Evolutionary conservation across 148 eudicot genomes (phyloP).

Genomic region (Amaranthus palmeri): DNA sequence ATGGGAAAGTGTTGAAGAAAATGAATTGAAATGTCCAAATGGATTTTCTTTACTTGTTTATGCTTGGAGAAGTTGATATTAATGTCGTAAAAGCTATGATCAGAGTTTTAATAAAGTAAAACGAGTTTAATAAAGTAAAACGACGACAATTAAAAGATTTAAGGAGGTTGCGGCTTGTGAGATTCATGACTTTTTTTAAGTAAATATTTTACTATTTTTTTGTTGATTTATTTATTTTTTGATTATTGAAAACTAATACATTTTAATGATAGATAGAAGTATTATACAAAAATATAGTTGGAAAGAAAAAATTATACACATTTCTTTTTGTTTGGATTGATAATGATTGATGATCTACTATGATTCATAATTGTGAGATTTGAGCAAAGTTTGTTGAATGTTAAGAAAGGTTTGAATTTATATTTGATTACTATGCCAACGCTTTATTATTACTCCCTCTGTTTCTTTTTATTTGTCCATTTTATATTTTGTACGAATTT

Average conservation of each 20-base stretch:
- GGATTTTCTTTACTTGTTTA: slow-evolving; percentile 78
- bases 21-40: slow-evolving; percentile 63
- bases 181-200: not conserved
- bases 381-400: not conserved
- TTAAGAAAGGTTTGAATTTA: not conserved
- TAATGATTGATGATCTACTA: not conserved
- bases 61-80: slow-evolving; percentile 57
- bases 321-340: not conserved
- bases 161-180: too few relatives aligned
- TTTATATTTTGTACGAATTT: too few relatives aligned
- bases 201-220: not conserved
- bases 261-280: slow-evolving; percentile 1
- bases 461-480: too few relatives aligned
- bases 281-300: not conserved
- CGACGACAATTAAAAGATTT: too few relatives aligned
- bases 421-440: too few relatives aligned
- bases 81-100: too few relatives aligned
- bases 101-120: too few relatives aligned
- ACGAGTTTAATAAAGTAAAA: too few relatives aligned
- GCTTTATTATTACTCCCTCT: too few relatives aligned
- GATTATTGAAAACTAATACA: slow-evolving; percentile 16
- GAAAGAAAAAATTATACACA: slow-evolving; percentile 6
- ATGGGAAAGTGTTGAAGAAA: slow-evolving; percentile 82
- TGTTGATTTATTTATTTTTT: not conserved
- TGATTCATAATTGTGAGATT: slow-evolving; percentile 7